phyloP scores from a whole-genome alignment of 1,284 basidiomycete genomes.

The Puccinia horiana region DNA sequence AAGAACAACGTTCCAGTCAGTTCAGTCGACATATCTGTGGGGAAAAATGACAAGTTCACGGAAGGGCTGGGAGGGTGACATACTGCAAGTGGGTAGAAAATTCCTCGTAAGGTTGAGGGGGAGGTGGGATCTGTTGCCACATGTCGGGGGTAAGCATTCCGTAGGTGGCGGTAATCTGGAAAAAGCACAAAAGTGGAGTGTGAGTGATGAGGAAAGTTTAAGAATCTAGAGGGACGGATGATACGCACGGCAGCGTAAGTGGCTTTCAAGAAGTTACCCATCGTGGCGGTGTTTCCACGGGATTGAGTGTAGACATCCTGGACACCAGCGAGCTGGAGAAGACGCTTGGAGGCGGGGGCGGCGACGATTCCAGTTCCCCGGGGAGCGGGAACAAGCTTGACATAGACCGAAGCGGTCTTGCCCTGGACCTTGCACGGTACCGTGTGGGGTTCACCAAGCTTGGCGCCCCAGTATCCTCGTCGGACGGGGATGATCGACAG shows the following conservation, averaged over 20 bases:
- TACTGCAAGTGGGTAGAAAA: slow-evolving; percentile 86
- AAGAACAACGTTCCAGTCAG: neutral
- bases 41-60: neutral
- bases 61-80: slow-evolving; percentile 56
- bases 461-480: slow-evolving; percentile 98
- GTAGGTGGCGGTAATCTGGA: slow-evolving; percentile 93
- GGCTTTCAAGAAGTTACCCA: slow-evolving; percentile 99
- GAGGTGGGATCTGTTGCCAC: slow-evolving; percentile 90
- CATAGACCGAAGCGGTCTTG: slow-evolving; percentile 99
- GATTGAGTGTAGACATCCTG: slow-evolving; percentile 92
- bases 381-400: slow-evolving; percentile 93
- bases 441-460: slow-evolving; percentile 97
- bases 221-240: slow-evolving; percentile 10
- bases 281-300: slow-evolving; percentile 96
- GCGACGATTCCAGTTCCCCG: slow-evolving; percentile 99
- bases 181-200: neutral
- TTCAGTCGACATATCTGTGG: neutral
- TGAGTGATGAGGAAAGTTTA: neutral
- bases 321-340: slow-evolving; percentile 92
- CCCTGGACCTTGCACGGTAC: slow-evolving; percentile 98
- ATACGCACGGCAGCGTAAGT: slow-evolving; percentile 84
- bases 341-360: slow-evolving; percentile 92
- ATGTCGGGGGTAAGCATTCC: slow-evolving; percentile 95
- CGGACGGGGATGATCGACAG: slow-evolving; percentile 93
- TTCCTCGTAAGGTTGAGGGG: slow-evolving; percentile 88